Base-by-base conservation (phyloP, 768 basidiomycete species). In the Tremella yokohamensis region DNA sequence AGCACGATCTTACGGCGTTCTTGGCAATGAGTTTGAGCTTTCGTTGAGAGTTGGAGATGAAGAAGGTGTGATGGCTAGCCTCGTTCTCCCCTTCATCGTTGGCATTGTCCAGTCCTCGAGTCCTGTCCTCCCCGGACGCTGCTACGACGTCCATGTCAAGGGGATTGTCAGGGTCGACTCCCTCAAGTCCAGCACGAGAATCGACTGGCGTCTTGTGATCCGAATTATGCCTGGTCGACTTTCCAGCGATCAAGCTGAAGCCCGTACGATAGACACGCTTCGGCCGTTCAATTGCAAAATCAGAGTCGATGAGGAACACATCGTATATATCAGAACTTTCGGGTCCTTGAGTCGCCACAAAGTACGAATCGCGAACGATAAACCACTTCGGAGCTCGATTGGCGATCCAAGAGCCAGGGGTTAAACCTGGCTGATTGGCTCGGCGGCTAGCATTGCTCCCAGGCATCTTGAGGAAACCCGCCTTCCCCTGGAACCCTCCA, bases 31-130 rank as follows among this genome's bases (percentile, higher is more conserved):
- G 74, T 76, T 93, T 92, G 63, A 98, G 77, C 54, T 84, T 83
- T 82, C 87, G 85, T 77, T 99, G 94, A 8, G 90, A 86, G 72
- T 96, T 97, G 61, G 86, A 81, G 58, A 99, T 83, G 68, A 89
- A 96, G 77, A 98, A 98, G 1, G 90, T 94, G 76, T 98, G 94
- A 65, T 88, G 90, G 40, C 87, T 89, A 4, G 91, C 87, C 57
- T 89, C 86, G 38, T 80, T 1, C 76, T 67, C 53, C 76, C 81
- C 78, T 77, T 81, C 75, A 79, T 57, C 63, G 20, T 69, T 60
- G 8, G 67, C 82, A 57, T 79, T 79, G 52, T 79, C 76, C 42
- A 22, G 8, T 45, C 7, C n/a, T 18, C n/a, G 42, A 42, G 81
- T 79, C 26, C 78, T 77, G 0, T 64, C 62, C 44, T 68, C 70